These are phyloP conservation scores for Odonthalia washingtoniensis DNA, from an alignment of 31 red algal species.

Conservation along the genomic window DNA sequence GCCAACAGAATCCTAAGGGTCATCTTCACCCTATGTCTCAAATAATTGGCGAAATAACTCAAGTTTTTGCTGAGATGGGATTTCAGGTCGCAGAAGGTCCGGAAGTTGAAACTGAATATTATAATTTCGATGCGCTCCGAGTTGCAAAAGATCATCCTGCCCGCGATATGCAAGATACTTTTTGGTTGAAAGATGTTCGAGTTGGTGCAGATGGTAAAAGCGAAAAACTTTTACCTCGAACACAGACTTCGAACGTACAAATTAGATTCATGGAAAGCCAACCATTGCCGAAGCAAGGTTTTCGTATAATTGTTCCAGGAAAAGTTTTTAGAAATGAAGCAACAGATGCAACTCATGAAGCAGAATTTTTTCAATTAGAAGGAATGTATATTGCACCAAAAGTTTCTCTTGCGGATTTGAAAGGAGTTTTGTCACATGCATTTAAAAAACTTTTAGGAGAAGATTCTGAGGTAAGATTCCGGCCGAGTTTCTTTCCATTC, in stretches of 20 bases:
- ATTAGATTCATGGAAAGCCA: constrained; percentile 85
- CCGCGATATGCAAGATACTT: constrained; percentile 93
- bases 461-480: constrained; percentile 28
- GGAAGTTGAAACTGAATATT: constrained; percentile 88
- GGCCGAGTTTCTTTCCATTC: constrained; percentile 40
- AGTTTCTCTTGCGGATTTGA: constrained; percentile 30
- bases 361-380: constrained; percentile 88
- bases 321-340: constrained; percentile 81
- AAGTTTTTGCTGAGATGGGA: constrained; percentile 72
- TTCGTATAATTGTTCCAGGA: constrained; percentile 82
- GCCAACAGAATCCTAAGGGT: background rate
- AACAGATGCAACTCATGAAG: constrained; percentile 80
- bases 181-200: constrained; percentile 64
- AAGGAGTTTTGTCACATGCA: constrained; percentile 7
- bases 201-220: constrained; percentile 23
- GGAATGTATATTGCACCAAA: background rate
- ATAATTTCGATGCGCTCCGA: constrained; percentile 86
- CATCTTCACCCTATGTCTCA: constrained; percentile 71
- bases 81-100: constrained; percentile 78
- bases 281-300: constrained; percentile 26
- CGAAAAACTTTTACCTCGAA: constrained; percentile 53
- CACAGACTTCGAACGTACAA: constrained; percentile 87
- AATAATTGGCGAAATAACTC: constrained; percentile 61
- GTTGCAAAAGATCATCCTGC: constrained; percentile 82
- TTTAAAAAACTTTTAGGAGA: constrained; percentile 5